A percentile compares a stretch with the other conserved stretches of the same genome.
Conservation (phyloP, 768 basidiomycete genomes). For the Naganishia randhawae region DNA sequence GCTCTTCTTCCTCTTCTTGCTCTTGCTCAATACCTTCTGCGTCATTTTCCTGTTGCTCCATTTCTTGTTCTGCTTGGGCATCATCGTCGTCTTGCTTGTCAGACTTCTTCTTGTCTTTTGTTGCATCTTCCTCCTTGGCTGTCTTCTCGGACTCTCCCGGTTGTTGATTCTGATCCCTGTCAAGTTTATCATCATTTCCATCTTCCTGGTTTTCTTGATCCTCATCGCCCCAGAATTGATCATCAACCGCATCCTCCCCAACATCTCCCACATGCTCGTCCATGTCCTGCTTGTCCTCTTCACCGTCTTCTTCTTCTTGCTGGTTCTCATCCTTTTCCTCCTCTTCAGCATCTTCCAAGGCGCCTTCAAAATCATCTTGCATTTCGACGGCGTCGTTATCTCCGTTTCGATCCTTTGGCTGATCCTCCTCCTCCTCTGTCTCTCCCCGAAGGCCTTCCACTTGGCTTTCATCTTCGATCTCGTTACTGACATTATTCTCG, state of each 20-base stretch:
- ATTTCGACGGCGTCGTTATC: conserved; percentile 79
- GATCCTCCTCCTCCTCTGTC: conserved; percentile 52
- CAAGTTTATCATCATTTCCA: conserved; percentile 57
- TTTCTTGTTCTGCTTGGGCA: conserved; percentile 33
- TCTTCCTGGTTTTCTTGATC: conserved; percentile 51
- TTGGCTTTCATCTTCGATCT: conserved; percentile 93
- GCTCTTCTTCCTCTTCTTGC: conserved; percentile 31
- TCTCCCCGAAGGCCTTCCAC: conserved; percentile 81
- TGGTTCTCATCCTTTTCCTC: conserved; percentile 53
- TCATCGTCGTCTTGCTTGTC: conserved; percentile 41
- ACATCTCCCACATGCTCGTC: conserved; percentile 82
- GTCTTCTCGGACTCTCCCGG: conserved; percentile 65
- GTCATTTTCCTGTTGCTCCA: conserved; percentile 38
- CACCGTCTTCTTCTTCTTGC: conserved; percentile 53
- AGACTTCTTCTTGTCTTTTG: conserved; percentile 48
- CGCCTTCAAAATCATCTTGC: conserved; percentile 81
- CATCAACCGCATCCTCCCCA: conserved; percentile 82
- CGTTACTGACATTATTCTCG: conserved; percentile 79
- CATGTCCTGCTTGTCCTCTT: conserved; percentile 59
- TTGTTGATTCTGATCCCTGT: conserved; percentile 62
- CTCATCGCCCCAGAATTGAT: conserved; percentile 95
- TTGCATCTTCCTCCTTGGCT: conserved; percentile 67
- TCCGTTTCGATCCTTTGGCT: conserved; percentile 37
- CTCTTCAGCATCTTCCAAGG: conserved; percentile 72
- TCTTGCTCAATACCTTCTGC: conserved; percentile 24